A percentile compares a stretch with the other conserved stretches of the same genome.
Evolutionary conservation across 2,329 filamentous ascomycete genomes (phyloP).

Genomic region (Pyricularia pennisetigena): DNA sequence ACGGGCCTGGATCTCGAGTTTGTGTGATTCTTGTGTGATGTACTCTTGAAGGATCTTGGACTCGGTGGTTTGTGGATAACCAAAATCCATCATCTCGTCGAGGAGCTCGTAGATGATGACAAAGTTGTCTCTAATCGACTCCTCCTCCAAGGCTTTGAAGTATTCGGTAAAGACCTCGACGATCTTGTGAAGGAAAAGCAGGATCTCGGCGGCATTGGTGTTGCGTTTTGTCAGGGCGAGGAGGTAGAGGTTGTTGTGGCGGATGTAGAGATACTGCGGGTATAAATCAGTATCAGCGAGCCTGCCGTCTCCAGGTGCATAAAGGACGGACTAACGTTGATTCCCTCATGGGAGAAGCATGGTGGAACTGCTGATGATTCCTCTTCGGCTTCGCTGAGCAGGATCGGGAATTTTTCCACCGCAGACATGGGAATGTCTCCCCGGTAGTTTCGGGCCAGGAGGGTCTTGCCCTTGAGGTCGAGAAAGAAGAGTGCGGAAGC

Average conservation of each 20-base stretch:
- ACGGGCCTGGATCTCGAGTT: constrained; percentile 90
- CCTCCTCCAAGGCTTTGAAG: constrained; percentile 97
- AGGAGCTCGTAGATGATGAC: constrained; percentile 98
- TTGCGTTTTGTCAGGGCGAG: constrained; percentile 97
- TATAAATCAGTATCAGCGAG: not conserved
- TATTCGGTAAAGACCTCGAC: constrained; percentile 99
- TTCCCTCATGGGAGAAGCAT: constrained; percentile 96
- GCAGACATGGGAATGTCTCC: constrained; percentile 99
- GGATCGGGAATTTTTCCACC: constrained; percentile 92
- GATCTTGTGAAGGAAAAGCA: constrained; percentile 95
- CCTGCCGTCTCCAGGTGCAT: not conserved
- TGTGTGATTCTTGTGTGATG: constrained; percentile 98
- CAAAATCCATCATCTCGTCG: constrained; percentile 99
- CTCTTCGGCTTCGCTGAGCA: constrained; percentile 97
- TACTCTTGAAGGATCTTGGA: constrained; percentile 98
- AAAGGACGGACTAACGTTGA: constrained; percentile 60
- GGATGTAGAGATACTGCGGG: constrained; percentile 87
- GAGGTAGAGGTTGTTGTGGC: constrained; percentile 98
- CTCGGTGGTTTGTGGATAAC: constrained; percentile 96
- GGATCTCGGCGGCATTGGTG: constrained; percentile 96
- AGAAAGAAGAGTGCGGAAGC: constrained; percentile 97
- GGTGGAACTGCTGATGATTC: constrained; percentile 95
- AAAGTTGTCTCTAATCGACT: constrained; percentile 98
- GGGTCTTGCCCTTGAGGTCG: constrained; percentile 99
- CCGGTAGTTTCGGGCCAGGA: constrained; percentile 94